A percentile compares a stretch with the other conserved stretches of the same genome.
Evolutionary conservation across 2,329 filamentous ascomycete genomes (phyloP).

Genomic region (Huntiella bhutanensis): DNA sequence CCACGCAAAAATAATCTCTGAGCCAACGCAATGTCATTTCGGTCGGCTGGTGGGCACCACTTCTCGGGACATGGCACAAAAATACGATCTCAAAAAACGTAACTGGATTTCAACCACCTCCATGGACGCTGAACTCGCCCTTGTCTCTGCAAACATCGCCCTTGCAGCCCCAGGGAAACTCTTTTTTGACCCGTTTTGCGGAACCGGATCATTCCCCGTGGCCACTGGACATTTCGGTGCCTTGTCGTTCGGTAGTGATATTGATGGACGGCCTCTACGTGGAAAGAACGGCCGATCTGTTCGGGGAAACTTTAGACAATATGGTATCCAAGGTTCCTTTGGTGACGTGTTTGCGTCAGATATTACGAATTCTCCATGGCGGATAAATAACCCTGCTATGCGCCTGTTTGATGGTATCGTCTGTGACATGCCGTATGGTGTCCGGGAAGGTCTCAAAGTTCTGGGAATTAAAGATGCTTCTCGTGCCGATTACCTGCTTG

Average conservation of each 20-base stretch:
- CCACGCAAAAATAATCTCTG: constrained; percentile 32
- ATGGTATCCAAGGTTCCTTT: constrained; percentile 45
- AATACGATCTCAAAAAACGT: constrained; percentile 81
- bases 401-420: constrained; percentile 72
- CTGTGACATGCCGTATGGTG: constrained; percentile 90
- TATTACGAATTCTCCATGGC: constrained; percentile 68
- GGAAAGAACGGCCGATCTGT: constrained; percentile 41
- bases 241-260: constrained; percentile 68
- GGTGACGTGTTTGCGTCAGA: constrained; percentile 73
- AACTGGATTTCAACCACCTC: constrained; percentile 89
- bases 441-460: constrained; percentile 78
- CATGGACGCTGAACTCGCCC: constrained; percentile 87
- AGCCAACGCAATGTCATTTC: constrained; percentile 29
- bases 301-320: constrained; percentile 65
- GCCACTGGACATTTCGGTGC: constrained; percentile 85
- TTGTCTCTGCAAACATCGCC: constrained; percentile 83
- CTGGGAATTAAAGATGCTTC: constrained; percentile 55
- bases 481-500: constrained; percentile 39
- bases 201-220: constrained; percentile 81
- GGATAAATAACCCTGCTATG: constrained; percentile 21
- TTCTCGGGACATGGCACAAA: constrained; percentile 46
- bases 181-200: constrained; percentile 89
- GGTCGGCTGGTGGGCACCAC: constrained; percentile 52
- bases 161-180: constrained; percentile 65
- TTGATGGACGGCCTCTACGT: constrained; percentile 75